Evolutionary conservation across 164 flowering plant species (phyloP).

Genomic region (Warburgia ugandensis): DNA sequence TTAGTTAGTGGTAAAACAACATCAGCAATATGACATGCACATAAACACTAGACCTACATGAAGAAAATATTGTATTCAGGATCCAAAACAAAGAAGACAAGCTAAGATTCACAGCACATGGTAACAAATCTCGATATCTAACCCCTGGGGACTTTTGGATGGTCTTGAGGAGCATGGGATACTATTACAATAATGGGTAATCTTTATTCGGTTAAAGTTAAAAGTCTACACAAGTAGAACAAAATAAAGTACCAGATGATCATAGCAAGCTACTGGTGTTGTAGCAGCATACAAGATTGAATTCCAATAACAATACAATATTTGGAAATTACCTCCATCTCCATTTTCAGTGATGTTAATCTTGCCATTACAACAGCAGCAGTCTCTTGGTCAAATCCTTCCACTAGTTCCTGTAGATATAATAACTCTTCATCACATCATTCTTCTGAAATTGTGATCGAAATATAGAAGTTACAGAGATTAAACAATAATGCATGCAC

Average conservation of each 20-base stretch:
- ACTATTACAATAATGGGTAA: too few species aligned
- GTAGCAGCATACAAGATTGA: background rate
- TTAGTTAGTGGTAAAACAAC: too few species aligned
- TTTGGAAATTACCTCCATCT: constrained; percentile 63
- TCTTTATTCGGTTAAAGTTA: too few species aligned
- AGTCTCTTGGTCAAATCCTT: constrained; percentile 97
- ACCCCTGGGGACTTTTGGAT: too few species aligned
- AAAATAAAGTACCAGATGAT: background rate
- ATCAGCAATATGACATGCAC: background rate
- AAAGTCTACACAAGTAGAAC: too few species aligned
- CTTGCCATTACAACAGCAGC: constrained; percentile 96
- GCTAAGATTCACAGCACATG: background rate
- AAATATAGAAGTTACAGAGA: background rate
- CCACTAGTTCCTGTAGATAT: constrained; percentile 64
- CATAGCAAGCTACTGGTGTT: background rate
- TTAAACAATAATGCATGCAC: too few species aligned
- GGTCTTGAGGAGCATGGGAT: too few species aligned
- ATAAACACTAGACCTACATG: background rate
- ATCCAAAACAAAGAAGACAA: background rate
- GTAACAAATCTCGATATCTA: too few species aligned
- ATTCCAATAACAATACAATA: background rate
- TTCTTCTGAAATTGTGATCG: background rate
- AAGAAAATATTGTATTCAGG: background rate
- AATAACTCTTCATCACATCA: constrained; percentile 1
- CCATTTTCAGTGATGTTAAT: constrained; percentile 86